Base-by-base conservation (phyloP, 495 filamentous ascomycete genomes). In the Aspergillus campestris region DNA sequence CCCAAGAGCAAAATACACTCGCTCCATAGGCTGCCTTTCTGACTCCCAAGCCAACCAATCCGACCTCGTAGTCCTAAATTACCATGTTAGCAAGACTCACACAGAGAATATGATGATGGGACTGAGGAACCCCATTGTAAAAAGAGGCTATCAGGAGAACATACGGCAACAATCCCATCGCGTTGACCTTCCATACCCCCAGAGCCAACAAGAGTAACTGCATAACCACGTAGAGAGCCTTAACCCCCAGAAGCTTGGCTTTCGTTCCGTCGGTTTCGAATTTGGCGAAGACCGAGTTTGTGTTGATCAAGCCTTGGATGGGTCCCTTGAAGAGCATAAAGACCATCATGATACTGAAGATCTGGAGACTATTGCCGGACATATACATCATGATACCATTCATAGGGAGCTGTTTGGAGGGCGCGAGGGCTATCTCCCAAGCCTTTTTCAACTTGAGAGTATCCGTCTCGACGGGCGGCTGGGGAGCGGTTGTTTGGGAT, bases 371-470 rank as follows among this genome's bases (percentile, higher is more conserved):
- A 70, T 96, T 97, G 57, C 92, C 92, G 47, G 92, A 95, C 94
- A 99, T 97, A 77, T 99, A 99, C 90, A 97, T 97, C 84, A 95
- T 95, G 67, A 99, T 89, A 37, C 80, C 89, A 47, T 94, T 96
- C 92, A 98, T 97, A 41, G 92, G 92, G 36, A 99, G 75, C 59
- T 84, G 81, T 70, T 99, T 99, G 40, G 89, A 83, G 2, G 92
- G 92, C 4, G 85, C 94, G 31, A 99, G 78, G 30, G 92, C 94
- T 14, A 99, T 77, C 67, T 99, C 92, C 94, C 94, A 99, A 1
- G 92, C 91, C 61, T 99, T 99, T 69, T 98, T 99, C 51, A 97
- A 65, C 71, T 97, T 96, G 42, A 99, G 72, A 34, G 81, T 84
- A 64, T 97, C 92, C 70, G 87, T 96, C 65, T 96, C 89, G 50